Percentiles rank a stretch among this genome's conserved stretches.
Evolutionary conservation across 2,329 filamentous ascomycete species (phyloP).

Genomic region (Capronia americana): DNA sequence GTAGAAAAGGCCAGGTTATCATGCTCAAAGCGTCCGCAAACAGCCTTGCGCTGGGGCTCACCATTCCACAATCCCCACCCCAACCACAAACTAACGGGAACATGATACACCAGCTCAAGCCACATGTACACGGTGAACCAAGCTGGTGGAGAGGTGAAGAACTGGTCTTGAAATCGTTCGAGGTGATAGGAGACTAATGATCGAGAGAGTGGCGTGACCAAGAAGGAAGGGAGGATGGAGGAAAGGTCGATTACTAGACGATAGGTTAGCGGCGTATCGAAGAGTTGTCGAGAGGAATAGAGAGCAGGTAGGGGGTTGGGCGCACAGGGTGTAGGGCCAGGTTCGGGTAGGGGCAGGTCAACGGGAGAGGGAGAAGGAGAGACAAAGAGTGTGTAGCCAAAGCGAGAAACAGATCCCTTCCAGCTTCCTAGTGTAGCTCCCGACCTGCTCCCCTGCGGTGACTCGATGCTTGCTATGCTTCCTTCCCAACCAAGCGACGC

Average conservation of each 20-base stretch:
- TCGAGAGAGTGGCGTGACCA: conserved; percentile 59
- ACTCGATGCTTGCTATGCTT: no score
- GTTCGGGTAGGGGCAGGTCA: background rate
- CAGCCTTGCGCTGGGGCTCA: conserved; percentile 39
- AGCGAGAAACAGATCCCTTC: background rate
- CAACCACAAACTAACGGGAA: conserved; percentile 67
- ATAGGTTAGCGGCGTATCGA: background rate
- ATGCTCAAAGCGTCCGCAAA: background rate
- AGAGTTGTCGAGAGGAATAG: no score
- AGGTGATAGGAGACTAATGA: conserved; percentile 64
- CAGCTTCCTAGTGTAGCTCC: no score
- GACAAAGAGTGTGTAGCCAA: background rate
- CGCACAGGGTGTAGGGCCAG: background rate
- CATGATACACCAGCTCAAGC: conserved; percentile 67
- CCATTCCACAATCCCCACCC: conserved; percentile 61
- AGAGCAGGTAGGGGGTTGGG: background rate
- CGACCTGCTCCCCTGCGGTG: background rate
- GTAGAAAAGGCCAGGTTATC: background rate
- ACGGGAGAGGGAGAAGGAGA: background rate
- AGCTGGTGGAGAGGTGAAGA: conserved; percentile 63
- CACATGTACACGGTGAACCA: conserved; percentile 66
- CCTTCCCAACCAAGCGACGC: background rate
- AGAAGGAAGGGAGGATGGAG: conserved; percentile 61
- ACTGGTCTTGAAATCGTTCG: conserved; percentile 66
- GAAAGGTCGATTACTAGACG: conserved; percentile 65